Base-by-base conservation (phyloP, 805 yeast genomes). In the Yarrowia bubula region DNA sequence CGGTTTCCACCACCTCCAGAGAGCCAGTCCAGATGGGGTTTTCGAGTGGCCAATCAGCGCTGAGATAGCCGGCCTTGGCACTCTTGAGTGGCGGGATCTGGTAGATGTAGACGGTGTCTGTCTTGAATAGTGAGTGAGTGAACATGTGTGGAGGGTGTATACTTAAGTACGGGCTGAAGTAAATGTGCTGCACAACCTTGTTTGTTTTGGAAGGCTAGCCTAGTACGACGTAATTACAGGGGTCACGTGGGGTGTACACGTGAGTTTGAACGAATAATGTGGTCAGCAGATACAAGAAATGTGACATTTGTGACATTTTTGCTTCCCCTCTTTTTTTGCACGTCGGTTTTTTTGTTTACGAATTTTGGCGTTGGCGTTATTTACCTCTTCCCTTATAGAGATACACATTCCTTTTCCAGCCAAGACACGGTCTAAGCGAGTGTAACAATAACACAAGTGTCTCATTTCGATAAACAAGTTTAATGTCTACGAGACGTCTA, bases 11-110 rank as follows among this genome's bases (percentile, higher is more conserved):
- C 18, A 78, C 70, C 46, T 68, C 64, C 46, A 77, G 65, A 6
- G 70, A 50, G 1, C 81, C 81, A 6, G 62, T 55, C 80, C 81
- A 78, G 11, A 78, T 69, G 8, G 75, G 71, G n/a, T 71, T 70
- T 8, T 70, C 68, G n/a, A 75, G 72, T 32, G 74, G 71, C 80
- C 80, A 77, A 7, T 71, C 71, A 2, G 67, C 28, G 10, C 75
- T 74, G 39, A 64, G 66, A 43, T 72, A 69, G 28, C 76, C 76
- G 18, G 51, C 51, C 31, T 65, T 51, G 35, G 67, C 66, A 17
- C 70, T 28, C 50, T 66, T 68, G 28, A 74, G 66, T 8, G 76
- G 75, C 9, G 76, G 76, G 18, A 74, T 71, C 62, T 65, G 69
- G 66, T 72, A 74, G 15, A 74, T 66, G 44, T 60, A 61, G 33